Evolutionary conservation across 2,329 filamentous ascomycete genomes (phyloP).

Genomic region (Aspergillus chevalieri): DNA sequence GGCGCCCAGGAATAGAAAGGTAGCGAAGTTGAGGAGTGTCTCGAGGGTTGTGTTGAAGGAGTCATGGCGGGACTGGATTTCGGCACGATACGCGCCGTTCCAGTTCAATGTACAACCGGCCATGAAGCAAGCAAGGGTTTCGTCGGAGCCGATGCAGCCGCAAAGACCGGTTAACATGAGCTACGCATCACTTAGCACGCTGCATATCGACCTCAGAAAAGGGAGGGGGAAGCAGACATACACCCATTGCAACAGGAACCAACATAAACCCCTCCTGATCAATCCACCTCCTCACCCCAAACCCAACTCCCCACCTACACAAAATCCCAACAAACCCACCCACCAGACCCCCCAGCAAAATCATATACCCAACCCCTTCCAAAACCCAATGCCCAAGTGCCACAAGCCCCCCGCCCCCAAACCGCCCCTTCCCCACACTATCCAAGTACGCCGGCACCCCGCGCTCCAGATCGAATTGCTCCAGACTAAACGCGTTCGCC

Average conservation of each 20-base stretch:
- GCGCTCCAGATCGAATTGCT: constrained; percentile 13
- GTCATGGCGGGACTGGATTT: constrained; percentile 52
- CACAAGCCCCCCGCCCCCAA: constrained; percentile 47
- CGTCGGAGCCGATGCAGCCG: constrained; percentile 53
- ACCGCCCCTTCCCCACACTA: constrained; percentile 43
- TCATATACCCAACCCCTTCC: constrained; percentile 56
- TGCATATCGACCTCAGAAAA: too few species aligned
- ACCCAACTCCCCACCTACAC: neutral
- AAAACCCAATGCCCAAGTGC: constrained; percentile 54
- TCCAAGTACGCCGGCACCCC: constrained; percentile 23
- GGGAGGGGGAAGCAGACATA: constrained; percentile 13
- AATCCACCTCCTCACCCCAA: constrained; percentile 42
- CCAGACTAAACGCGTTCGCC: constrained; percentile 11
- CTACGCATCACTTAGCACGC: constrained; percentile 16
- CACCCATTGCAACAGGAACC: constrained; percentile 47
- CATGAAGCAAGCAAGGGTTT: constrained; percentile 56
- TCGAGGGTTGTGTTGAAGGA: constrained; percentile 56
- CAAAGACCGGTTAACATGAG: constrained; percentile 55
- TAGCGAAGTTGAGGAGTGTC: constrained; percentile 54
- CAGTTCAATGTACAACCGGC: constrained; percentile 57
- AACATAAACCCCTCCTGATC: constrained; percentile 51
- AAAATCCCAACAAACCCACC: constrained; percentile 48
- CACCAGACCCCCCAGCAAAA: constrained; percentile 49
- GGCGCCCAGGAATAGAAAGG: constrained; percentile 55
- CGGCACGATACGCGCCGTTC: constrained; percentile 55